Base-by-base conservation (phyloP, 768 basidiomycete genomes). In the Lactarius indigo region DNA sequence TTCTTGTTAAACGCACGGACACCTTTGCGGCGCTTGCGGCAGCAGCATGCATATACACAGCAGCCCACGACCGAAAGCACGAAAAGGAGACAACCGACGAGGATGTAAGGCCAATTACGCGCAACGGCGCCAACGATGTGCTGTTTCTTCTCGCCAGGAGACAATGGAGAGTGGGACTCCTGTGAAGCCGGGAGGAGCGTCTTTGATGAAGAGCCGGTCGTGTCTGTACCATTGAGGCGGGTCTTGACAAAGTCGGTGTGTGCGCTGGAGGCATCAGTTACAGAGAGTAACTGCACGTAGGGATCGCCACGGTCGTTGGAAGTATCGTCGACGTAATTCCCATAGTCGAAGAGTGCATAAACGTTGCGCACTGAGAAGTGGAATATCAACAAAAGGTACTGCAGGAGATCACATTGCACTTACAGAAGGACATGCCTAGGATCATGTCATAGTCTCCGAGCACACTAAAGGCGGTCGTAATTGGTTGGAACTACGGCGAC, bases 391-490 rank as follows among this genome's bases (percentile, higher is more conserved):
- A 71, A 20, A 69, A 55, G 6, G 28, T 9, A 31, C 35, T 31
- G 47, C 39, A 61, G 15, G 28, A n/a, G 12, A 33, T 39, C 42
- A 37, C 12, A 37, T 37, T 42, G 9, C 5, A 76, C 89, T 71
- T 76, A 92, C 90, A 64, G 79, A 92, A 91, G 62, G 83, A 83
- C 89, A 91, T 91, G 69, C 91, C 91, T 58, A 92, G 81, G 71
- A 92, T 90, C 81, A 92, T 87, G 71, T 93, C 91, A 69, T 90
- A 93, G 73, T 88, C 82, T 69, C 90, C 88, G 31, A 90, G 82
- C 50, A 91, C 69, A 78, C 88, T 87, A 77, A 92, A 91, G 5
- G 90, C 89, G 4, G 86, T 84, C 17, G 90, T 90, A 69, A 92
- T 90, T 2, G 91, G 91, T 80, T 93, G 91, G 81, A 91, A 93